These are phyloP conservation scores for Rhynchospora breviuscula DNA, from an alignment of 176 grass and related monocot species.

Conservation along the genomic window DNA sequence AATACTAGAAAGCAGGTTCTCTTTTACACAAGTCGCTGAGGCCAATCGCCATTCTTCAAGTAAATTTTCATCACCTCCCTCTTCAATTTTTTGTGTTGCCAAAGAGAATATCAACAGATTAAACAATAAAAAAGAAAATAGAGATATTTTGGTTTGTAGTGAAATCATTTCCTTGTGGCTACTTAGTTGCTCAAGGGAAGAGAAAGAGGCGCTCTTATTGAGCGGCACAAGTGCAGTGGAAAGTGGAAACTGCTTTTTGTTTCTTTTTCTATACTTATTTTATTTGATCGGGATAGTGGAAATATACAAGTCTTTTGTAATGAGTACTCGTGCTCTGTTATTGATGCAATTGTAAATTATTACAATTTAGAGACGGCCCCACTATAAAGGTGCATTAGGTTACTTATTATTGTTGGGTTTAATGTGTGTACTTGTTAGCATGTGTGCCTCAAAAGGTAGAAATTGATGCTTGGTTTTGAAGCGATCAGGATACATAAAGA, in stretches of 20 bases:
- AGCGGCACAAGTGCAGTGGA: slow-evolving; percentile 18
- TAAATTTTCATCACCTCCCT: background rate
- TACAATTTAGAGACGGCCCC: background rate
- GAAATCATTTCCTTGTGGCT: slow-evolving; percentile 14
- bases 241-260: background rate
- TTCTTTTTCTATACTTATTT: background rate
- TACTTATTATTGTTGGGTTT: background rate
- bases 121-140: background rate
- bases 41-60: slow-evolving; percentile 14
- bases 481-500: background rate
- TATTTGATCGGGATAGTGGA: slow-evolving; percentile 1
- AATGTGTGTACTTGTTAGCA: slow-evolving; percentile 5
- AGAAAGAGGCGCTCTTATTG: slow-evolving; percentile 8
- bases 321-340: background rate
- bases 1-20: background rate
- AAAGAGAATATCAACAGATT: background rate
- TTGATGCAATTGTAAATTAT: background rate
- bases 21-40: slow-evolving; percentile 10
- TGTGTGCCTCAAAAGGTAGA: slow-evolving; percentile 8
- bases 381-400: slow-evolving; percentile 5
- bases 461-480: slow-evolving; percentile 17
- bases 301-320: slow-evolving; percentile 12
- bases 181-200: background rate
- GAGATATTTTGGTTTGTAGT: background rate
- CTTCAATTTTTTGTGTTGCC: background rate